phyloP scores from a whole-genome alignment of 1,284 basidiomycete species.

The Gymnopus androsaceus region DNA sequence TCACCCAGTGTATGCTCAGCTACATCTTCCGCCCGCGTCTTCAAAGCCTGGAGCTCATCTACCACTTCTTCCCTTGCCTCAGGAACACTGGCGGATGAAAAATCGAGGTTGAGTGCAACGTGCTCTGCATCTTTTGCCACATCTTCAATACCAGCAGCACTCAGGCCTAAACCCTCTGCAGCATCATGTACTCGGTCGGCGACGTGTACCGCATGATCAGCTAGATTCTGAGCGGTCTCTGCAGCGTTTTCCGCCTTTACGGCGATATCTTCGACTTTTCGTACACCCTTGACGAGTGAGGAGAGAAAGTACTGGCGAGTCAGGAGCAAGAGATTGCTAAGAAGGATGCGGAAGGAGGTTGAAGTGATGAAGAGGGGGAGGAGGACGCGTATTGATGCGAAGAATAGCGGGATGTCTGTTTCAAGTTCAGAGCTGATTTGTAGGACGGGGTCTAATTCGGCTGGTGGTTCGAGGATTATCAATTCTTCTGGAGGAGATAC shows the following conservation, averaged over 20 bases:
- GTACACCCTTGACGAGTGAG: neutral
- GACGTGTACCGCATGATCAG: constrained; percentile 35
- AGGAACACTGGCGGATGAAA: too few species aligned
- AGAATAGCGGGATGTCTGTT: constrained; percentile 35
- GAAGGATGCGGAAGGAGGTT: constrained; percentile 43
- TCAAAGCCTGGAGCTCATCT: neutral
- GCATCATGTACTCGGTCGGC: constrained; percentile 23
- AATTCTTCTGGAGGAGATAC: constrained; percentile 23
- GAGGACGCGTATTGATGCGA: constrained; percentile 36
- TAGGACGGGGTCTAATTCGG: neutral
- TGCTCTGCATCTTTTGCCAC: constrained; percentile 26
- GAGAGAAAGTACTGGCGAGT: constrained; percentile 28
- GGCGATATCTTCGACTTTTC: constrained; percentile 29
- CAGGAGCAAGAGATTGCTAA: constrained; percentile 40
- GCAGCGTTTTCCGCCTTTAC: constrained; percentile 38
- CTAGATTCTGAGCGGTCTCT: constrained; percentile 39
- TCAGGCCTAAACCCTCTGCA: constrained; percentile 28
- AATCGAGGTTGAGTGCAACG: neutral
- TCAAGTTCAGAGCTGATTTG: constrained; percentile 32
- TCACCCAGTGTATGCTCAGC: neutral
- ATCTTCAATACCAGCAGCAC: constrained; percentile 20
- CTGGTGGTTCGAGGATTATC: neutral
- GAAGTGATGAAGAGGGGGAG: constrained; percentile 42
- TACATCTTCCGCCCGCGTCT: neutral
- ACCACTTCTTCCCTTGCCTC: neutral